Evolutionary conservation across 2,329 filamentous ascomycete genomes (phyloP), one percentile per base, ranked within the genome.

Genomic region (Penicillium sp.): DNA sequence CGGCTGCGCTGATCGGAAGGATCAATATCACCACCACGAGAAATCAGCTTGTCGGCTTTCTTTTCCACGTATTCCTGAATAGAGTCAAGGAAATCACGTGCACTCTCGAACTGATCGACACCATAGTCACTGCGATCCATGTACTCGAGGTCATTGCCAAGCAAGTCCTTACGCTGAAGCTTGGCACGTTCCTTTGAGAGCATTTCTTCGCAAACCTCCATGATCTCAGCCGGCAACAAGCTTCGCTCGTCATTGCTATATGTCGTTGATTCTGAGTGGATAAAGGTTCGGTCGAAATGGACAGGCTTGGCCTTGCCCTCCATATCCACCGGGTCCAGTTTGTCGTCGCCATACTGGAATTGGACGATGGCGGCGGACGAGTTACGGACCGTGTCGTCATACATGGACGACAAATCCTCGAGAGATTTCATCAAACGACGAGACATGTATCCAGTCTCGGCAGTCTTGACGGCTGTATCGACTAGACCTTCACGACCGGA

Each of bases 381-480:
- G 25, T 92, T 97, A 49, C 93, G 83, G 0, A 99, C 92, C 0
- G 93, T 99, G 62, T 95, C 83, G 63, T 99, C 93, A 63, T 99
- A 99, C 62, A 90, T 84, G 0, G 88, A 89, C 0, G 91, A 95
- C 3, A 97, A 75, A 76, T 99, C 93, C 67, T 99, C 93, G 41
- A 99, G 74, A 3, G 89, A 95, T 72, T 99, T 99, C 92, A 99
- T 99, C 66, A 99, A 71, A 60, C 93, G 85, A 73, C 93, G 86
- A 55, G 92, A 97, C 93, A 99, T 99, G 74, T 99, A 99, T 57
- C 93, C 93, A 10, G 93, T 99, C 71, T 99, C 93, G 45, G 93
- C 93, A 45, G 93, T 99, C 76, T 99, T 99, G 74, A 97, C 93
- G 53, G 93, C 93, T 2, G 93, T 99, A 80, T 99, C 93, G 64